Evolutionary conservation across 1,284 basidiomycete species (phyloP), one percentile per base, ranked within the genome.

Genomic region (Psilocybe mexicana): DNA sequence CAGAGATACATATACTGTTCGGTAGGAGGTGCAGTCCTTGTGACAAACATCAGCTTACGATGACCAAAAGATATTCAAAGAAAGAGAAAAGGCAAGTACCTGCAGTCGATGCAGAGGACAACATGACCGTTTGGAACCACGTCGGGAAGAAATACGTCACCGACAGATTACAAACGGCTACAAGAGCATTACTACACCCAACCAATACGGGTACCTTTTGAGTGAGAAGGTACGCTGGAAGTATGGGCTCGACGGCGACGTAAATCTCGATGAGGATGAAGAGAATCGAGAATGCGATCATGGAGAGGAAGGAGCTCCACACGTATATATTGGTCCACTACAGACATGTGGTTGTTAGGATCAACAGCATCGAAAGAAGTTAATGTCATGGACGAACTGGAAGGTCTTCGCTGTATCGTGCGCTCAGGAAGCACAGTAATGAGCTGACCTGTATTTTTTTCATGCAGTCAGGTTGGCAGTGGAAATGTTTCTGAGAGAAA

Each of bases 101-200:
- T 42, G 85, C 84, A 10, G 74, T 76, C 6, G 86, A 86, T 6
- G 90, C 86, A 49, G 79, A 88, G 11, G 87, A 85, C 51, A 91
- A 73, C 63, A 84, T 78, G 10, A 94, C 92, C 0, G 90, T 92
- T 71, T 94, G 91, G 71, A 94, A 95, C 88, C 87, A 94, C 72
- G 90, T 89, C 2, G 93, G 93, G 69, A 84, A 92, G 73, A 91
- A 92, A 72, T 92, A 91, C 70, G 85, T 87, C 63, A 89, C 78
- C 0, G 86, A 75, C 65, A 93, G 90, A 65, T 91, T 92, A 70
- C 87, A 90, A 23, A 81, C 79, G 2, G 87, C 78, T 18, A 93
- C 88, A 28, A 92, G 79, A 66, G 93, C 90, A 68, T 93, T 93
- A 66, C 85, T 88, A 52, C 78, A 72, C 7, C 87, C 87, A 30